phyloP scores from a whole-genome alignment of 2,329 filamentous ascomycete species.

The Trichoderma guizhouense region DNA sequence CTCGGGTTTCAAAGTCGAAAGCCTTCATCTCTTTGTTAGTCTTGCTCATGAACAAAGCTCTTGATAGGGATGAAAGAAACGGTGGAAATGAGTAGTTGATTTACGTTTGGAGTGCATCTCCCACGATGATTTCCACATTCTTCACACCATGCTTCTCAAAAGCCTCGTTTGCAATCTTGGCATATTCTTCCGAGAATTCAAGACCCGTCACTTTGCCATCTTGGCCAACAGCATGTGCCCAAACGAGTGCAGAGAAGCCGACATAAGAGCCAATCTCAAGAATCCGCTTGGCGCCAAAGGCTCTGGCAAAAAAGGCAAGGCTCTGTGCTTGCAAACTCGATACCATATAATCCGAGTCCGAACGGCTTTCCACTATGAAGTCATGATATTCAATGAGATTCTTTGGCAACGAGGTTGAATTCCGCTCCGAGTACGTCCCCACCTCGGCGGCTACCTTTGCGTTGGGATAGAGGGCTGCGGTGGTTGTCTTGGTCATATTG shows the following conservation, averaged over 20 bases:
- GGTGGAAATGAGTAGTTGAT: slow-evolving; percentile 20
- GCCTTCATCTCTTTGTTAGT: slow-evolving; percentile 23
- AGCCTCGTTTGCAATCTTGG: slow-evolving; percentile 34
- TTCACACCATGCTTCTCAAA: slow-evolving; percentile 36
- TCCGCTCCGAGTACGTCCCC: slow-evolving; percentile 35
- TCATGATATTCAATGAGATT: slow-evolving; percentile 37
- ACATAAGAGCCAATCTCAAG: slow-evolving; percentile 43
- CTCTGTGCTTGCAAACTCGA: slow-evolving; percentile 33
- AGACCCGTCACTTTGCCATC: slow-evolving; percentile 32
- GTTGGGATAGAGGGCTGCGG: slow-evolving; percentile 37
- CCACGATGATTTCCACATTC: slow-evolving; percentile 42
- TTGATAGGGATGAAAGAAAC: background rate
- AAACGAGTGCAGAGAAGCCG: slow-evolving; percentile 41
- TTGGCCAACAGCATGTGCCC: slow-evolving; percentile 39
- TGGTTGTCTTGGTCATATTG: slow-evolving; percentile 25
- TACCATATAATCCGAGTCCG: slow-evolving; percentile 32
- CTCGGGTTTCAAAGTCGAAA: slow-evolving; percentile 32
- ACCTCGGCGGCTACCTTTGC: slow-evolving; percentile 34
- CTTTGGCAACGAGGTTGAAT: slow-evolving; percentile 35
- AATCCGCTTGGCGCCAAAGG: slow-evolving; percentile 38
- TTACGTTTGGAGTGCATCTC: slow-evolving; percentile 43
- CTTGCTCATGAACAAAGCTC: background rate
- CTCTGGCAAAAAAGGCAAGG: slow-evolving; percentile 34
- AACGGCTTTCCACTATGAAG: slow-evolving; percentile 24
- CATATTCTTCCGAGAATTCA: slow-evolving; percentile 43